A percentile compares a stretch with the other conserved stretches of the same genome.
Conservation (phyloP, 257 asterid genomes). For the Scutellaria barbata region DNA sequence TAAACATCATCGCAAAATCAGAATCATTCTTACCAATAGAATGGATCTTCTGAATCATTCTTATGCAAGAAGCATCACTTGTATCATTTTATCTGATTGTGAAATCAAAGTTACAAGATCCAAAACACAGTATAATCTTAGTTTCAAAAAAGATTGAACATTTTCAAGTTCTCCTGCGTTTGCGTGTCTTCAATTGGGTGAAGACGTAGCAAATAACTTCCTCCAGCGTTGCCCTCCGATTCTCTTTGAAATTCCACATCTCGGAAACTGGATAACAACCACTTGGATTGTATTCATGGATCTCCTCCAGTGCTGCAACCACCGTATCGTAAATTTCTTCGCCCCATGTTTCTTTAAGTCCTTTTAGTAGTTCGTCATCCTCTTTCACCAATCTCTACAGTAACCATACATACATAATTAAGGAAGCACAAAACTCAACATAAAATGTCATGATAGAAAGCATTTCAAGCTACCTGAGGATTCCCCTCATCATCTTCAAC, state of each 20-base stretch:
- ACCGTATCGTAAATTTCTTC: conserved; percentile 41
- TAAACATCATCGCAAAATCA: too few relatives aligned
- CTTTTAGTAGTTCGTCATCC: conserved; percentile 41
- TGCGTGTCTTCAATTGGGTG: conserved; percentile 40
- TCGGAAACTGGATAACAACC: conserved; percentile 46
- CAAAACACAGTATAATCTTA: too few relatives aligned
- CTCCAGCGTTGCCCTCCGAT: conserved; percentile 45
- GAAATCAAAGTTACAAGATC: too few relatives aligned
- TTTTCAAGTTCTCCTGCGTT: conserved; percentile 42
- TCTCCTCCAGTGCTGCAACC: conserved; percentile 38
- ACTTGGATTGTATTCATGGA: conserved; percentile 45
- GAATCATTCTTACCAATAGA: too few relatives aligned
- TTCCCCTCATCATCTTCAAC: conserved; percentile 38
- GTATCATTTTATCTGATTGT: too few relatives aligned
- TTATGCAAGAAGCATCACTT: too few relatives aligned
- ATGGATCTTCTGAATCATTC: too few relatives aligned
- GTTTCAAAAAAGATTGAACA: too few relatives aligned
- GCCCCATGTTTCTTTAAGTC: conserved; percentile 45
- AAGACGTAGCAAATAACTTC: conserved; percentile 44
- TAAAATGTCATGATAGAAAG: background rate
- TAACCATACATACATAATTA: background rate
- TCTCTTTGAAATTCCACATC: conserved; percentile 54
- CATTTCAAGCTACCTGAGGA: conserved; percentile 40
- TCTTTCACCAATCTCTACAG: conserved; percentile 39
- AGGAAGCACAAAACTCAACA: background rate